Base-by-base conservation (phyloP, 2,329 filamentous ascomycete genomes). In the Clarireedia monteithiana region DNA sequence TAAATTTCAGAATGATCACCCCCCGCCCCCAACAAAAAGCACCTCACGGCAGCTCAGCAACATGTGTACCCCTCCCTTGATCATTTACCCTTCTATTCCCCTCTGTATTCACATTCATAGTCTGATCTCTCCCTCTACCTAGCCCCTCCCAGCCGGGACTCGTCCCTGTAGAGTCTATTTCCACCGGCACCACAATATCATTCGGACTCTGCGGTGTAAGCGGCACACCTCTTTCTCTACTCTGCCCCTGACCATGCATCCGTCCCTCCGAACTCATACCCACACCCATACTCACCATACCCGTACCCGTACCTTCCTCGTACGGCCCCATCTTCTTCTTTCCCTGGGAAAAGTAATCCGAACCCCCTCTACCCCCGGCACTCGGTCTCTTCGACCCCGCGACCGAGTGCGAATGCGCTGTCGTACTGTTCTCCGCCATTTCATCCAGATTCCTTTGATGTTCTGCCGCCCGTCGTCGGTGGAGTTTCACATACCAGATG, bases 111-210 rank as follows among this genome's bases (percentile, higher is more conserved):
- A 4, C 12, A 9, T 34, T 34, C 10, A 12, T 12, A 34, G 4
- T 9, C 10, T 9, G 30, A 34, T 34, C 15, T 42, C 39, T 20
- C 17, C 15, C 15, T 14, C 15, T 15, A 42, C 39, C 39, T 5
- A 34, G 10, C 9, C 30, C 30, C 30, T 34, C 39, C 39, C 39
- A 42, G 2, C 39, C 15, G 3, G 39, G 39, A 20, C 15, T 42
- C 39, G 39, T 42, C 15, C 7, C 39, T 7, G 15, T 36, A 9
- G 75, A 74, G 58, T 75, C 78, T 12, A 84, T 78, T 70, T 84
- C 81, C 3, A 83, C 78, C 4, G 80, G 74, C 20, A 70, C 71
- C 0, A 72, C 67, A 42, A 81, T 79, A 61, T 81, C 77, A 9
- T 70, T 72, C 4, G 79, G 78, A 14, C 68, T 70, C 12, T 78